These are phyloP conservation scores for Heterobasidion parviporum DNA, from an alignment of 1,284 basidiomycete species.

Conservation along the genomic window DNA sequence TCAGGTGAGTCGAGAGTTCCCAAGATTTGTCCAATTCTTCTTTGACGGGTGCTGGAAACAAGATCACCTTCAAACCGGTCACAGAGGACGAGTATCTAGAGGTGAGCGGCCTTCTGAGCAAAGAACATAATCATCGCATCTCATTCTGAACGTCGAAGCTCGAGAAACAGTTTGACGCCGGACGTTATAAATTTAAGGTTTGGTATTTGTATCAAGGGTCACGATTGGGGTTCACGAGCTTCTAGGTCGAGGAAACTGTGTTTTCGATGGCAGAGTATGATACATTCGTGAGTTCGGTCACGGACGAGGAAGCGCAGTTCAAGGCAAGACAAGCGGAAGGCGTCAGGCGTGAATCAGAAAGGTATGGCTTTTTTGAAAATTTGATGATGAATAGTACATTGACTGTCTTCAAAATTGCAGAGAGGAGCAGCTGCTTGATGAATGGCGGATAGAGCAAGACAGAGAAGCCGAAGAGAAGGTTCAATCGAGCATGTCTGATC, in stretches of 20 bases:
- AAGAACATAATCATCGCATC: neutral
- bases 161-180: conserved; percentile 52
- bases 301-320: conserved; percentile 36
- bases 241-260: conserved; percentile 35
- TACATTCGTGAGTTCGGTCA: conserved; percentile 33
- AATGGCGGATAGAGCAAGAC: conserved; percentile 23
- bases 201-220: conserved; percentile 4
- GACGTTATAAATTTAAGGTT: conserved; percentile 51
- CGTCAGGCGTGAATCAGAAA: conserved; percentile 30
- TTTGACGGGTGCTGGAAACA: neutral
- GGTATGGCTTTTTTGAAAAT: conserved; percentile 19
- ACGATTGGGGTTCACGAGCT: neutral
- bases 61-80: conserved; percentile 41
- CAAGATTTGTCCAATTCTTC: neutral
- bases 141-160: conserved; percentile 23
- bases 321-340: conserved; percentile 27
- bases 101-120: conserved; percentile 18
- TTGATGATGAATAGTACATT: neutral
- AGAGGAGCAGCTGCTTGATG: conserved; percentile 22
- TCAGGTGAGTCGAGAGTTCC: conserved; percentile 29
- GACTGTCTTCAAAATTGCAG: conserved; percentile 11
- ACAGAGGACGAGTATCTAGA: conserved; percentile 37
- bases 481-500: no score
- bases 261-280: conserved; percentile 51
- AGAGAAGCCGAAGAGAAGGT: conserved; percentile 2